phyloP scores from a whole-genome alignment of 805 yeast species.

The Alloascoidea africana region DNA sequence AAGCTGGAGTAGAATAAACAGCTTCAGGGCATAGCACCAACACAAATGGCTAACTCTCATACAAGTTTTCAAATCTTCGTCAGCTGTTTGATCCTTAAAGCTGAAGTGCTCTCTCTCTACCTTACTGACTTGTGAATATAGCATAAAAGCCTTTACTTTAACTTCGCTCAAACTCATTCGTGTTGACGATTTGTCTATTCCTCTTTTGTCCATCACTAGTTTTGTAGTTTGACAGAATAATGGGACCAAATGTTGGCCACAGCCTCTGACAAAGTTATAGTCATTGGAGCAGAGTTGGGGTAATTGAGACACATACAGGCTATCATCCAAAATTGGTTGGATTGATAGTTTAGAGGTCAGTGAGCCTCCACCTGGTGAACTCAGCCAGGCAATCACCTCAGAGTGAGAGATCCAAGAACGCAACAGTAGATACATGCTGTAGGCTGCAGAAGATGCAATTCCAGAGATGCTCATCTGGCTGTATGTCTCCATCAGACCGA shows the following conservation, averaged over 20 bases:
- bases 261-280: background rate
- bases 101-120: conserved; percentile 1
- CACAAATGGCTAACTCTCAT: background rate
- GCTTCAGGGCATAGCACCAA: conserved; percentile 1
- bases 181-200: background rate
- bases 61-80: background rate
- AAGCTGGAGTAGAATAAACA: background rate
- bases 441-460: background rate
- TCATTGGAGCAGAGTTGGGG: background rate
- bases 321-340: background rate
- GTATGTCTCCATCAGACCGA: background rate
- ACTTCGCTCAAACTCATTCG: background rate
- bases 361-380: background rate
- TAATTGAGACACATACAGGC: background rate
- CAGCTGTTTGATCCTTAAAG: too few relatives aligned
- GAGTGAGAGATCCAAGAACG: background rate
- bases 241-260: conserved; percentile 1
- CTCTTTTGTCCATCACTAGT: background rate
- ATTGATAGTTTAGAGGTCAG: background rate
- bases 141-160: background rate
- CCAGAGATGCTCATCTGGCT: background rate
- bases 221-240: background rate
- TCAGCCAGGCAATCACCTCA: background rate
- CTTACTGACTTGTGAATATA: background rate
- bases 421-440: background rate